Base-by-base conservation (phyloP, 2,329 filamentous ascomycete species). In the Pochonia chlamydosporia region DNA sequence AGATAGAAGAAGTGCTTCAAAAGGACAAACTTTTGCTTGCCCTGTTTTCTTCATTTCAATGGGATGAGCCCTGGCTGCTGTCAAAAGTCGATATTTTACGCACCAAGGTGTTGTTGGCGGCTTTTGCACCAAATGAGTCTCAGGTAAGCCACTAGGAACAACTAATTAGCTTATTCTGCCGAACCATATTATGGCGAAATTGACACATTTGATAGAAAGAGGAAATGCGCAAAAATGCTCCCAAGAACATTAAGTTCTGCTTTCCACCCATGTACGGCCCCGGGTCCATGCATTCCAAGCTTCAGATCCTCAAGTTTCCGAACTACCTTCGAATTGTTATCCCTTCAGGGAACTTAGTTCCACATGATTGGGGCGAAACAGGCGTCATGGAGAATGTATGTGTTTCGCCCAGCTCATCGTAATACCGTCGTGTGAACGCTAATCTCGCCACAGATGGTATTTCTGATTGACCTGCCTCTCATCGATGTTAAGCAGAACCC, bases 261-360 rank as follows among this genome's bases (percentile, higher is more conserved):
- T 96, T 97, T 60, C 92, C 92, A 14, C 77, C 78, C 2, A 92
- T 96, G 87, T 73, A 81, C 35, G 79, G 81, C 2, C 72, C 79
- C 5, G 85, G 83, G 21, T 83, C 77, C 57, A 96, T 97, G 90
- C 93, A 97, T 65, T 95, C 89, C 43, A 97, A 99, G 62, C 73
- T 97, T 37, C 91, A 95, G 77, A 68, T 97, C 1, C 74, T 97
- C n/a, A 92, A 90, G 57, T 88, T 89, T 56, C 69, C 78, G 0
- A 68, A 69, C 1, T 83, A 90, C 62, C 66, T 96, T 14, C 81
- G 93, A 6, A 75, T 99, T 39, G 92, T 86, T 1, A 73, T 97
- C 2, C 90, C 93, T 0, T 92, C 85, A 3, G 93, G 90, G 2
- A 99, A 99, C 58, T 71, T 96, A 42, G 83, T 87, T 11, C 75